Conservation (phyloP, 495 filamentous ascomycete genomes). For the Darksidea phi region DNA sequence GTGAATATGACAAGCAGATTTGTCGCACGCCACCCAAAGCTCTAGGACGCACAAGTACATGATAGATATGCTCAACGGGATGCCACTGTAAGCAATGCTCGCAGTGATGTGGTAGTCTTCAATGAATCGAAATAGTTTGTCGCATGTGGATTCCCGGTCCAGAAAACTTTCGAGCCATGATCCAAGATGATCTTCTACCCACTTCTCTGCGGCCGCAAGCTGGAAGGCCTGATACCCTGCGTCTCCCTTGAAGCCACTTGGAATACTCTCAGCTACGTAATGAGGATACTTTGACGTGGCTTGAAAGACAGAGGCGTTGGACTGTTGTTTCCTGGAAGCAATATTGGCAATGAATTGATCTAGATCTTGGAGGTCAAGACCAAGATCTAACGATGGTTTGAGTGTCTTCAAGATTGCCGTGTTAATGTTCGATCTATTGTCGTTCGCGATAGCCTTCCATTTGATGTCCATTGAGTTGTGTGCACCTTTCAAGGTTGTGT, state of each 20-base stretch:
- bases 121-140: conserved; percentile 38
- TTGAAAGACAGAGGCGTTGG: background rate
- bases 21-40: conserved; percentile 63
- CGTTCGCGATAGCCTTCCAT: background rate
- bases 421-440: background rate
- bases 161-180: conserved; percentile 44
- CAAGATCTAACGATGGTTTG: conserved; percentile 4
- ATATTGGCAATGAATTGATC: conserved; percentile 1
- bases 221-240: conserved; percentile 7
- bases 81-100: conserved; percentile 40
- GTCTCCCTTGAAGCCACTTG: background rate
- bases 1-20: conserved; percentile 44
- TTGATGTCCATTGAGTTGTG: background rate
- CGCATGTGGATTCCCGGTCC: conserved; percentile 34
- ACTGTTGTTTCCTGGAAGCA: background rate
- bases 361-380: conserved; percentile 3
- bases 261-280: background rate
- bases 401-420: background rate
- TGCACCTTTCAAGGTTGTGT: background rate
- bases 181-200: conserved; percentile 45
- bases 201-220: conserved; percentile 44
- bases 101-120: conserved; percentile 42
- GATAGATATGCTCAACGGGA: conserved; percentile 55
- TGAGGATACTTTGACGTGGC: background rate
- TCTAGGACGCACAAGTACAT: conserved; percentile 63